A percentile compares a stretch with the other conserved stretches of the same genome.
phyloP scores from a whole-genome alignment of 2,329 filamentous ascomycete species.

The Apiospora aurea region DNA sequence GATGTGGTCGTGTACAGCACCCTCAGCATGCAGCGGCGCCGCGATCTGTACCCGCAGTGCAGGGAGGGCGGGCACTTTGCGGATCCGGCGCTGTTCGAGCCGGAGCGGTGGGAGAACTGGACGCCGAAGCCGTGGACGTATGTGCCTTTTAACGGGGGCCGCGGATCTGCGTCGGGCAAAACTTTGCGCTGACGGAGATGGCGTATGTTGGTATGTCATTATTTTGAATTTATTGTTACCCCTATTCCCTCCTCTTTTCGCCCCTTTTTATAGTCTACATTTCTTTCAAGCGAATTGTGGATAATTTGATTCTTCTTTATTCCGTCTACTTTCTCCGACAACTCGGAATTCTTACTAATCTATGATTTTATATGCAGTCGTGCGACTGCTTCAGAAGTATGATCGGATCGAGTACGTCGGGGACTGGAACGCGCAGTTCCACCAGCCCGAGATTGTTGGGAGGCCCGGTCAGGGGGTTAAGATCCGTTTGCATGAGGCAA shows the following conservation, averaged over 20 bases:
- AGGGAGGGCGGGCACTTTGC: constrained; percentile 50
- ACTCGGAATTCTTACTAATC: background rate
- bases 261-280: background rate
- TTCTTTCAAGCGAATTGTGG: background rate
- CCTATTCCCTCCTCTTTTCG: background rate
- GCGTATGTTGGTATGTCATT: constrained; percentile 50
- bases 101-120: constrained; percentile 54
- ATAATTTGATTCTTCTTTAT: no score
- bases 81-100: constrained; percentile 46
- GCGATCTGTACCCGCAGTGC: constrained; percentile 55
- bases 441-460: constrained; percentile 54
- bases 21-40: constrained; percentile 58
- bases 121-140: constrained; percentile 54
- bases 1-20: constrained; percentile 58
- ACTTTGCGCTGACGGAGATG: constrained; percentile 67
- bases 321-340: no score
- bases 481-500: constrained; percentile 47
- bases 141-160: constrained; percentile 57
- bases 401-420: constrained; percentile 58
- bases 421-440: constrained; percentile 52
- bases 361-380: constrained; percentile 42
- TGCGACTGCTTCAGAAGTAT: constrained; percentile 66
- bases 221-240: background rate
- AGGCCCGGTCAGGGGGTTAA: constrained; percentile 51
- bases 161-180: constrained; percentile 62